A percentile compares a stretch with the other conserved stretches of the same genome.
phyloP scores from a whole-genome alignment of 352 stramenopile genomes.

The Phytophthora sojae region DNA sequence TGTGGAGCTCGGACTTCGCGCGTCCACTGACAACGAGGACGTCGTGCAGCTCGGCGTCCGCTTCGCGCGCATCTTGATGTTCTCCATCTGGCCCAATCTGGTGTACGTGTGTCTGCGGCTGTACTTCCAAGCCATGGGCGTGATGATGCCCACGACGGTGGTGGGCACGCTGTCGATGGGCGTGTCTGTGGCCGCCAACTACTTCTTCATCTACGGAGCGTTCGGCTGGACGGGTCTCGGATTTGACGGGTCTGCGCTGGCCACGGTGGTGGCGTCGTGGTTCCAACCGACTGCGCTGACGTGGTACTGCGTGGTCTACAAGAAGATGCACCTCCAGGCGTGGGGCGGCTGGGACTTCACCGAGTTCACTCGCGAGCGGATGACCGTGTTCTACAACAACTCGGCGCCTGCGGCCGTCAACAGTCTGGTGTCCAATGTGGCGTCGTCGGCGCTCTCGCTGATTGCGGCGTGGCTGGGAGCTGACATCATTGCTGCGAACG shows the following conservation, averaged over 20 bases:
- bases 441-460: slow-evolving; percentile 31
- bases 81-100: slow-evolving; percentile 40
- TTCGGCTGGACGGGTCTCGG: slow-evolving; percentile 29
- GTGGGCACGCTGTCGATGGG: slow-evolving; percentile 34
- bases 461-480: slow-evolving; percentile 29
- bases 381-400: slow-evolving; percentile 41
- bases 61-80: slow-evolving; percentile 38
- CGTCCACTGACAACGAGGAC: slow-evolving; percentile 29
- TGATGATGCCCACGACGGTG: slow-evolving; percentile 42
- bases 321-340: slow-evolving; percentile 34
- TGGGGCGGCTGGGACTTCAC: slow-evolving; percentile 35
- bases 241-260: slow-evolving; percentile 33
- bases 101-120: slow-evolving; percentile 35
- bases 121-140: slow-evolving; percentile 41
- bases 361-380: slow-evolving; percentile 35
- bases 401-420: slow-evolving; percentile 35
- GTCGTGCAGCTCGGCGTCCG: slow-evolving; percentile 33
- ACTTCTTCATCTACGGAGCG: slow-evolving; percentile 38
- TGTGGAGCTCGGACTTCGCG: slow-evolving; percentile 30
- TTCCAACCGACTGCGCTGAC: slow-evolving; percentile 29
- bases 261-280: slow-evolving; percentile 34
- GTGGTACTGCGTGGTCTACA: slow-evolving; percentile 42
- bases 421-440: slow-evolving; percentile 34
- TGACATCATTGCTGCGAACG: slow-evolving; percentile 38
- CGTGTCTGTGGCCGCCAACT: slow-evolving; percentile 33